Base-by-base conservation (phyloP, 371 early-diverging fungal genomes). In the Apophysomyces elegans region DNA sequence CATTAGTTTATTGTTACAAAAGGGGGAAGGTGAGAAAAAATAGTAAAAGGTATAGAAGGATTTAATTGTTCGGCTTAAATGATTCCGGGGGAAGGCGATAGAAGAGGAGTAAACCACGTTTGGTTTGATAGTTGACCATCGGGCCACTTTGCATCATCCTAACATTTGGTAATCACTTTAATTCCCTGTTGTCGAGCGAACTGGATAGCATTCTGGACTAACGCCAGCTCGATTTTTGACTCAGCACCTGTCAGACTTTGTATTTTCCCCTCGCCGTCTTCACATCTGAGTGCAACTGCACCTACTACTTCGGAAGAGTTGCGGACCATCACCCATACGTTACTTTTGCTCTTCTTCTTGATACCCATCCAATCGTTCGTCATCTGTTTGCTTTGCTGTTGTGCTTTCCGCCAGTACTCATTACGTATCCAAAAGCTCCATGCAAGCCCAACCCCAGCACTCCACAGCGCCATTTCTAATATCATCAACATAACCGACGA, bases 101-200 rank as follows among this genome's bases (percentile, higher is more conserved):
- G 32, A 26, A 26, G 56, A 50, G 36, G 32, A 54, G 44, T 18
- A 43, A 64, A 13, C 59, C 14, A 39, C 39, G 21, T 41, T 26
- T 36, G 9, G 38, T 58, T 68, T 70, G 56, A 79, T 37, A 74
- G 57, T 21, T 59, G 18, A 63, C 67, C 60, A 60, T 70, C 72
- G 68, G 70, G 63, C 68, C 66, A 70, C 70, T 68, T 70, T 64
- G 63, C 59, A 60, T 66, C 62, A 56, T 64, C 32, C 44, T 63
- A 36, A 73, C 70, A 64, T 72, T 77, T 75, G 57, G 75, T 73
- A 59, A 81, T 67, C 21, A 81, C 81, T 37, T 69, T 57, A 60
- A 81, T 76, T 39, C 73, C 68, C 57, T 76, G 68, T 46, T 71
- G 58, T 71, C 70, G 73, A 69, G 78, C 81, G 66, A 76, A 78